phyloP scores from a whole-genome alignment of 2,329 filamentous ascomycete genomes.

The Nothophoma quercina region DNA sequence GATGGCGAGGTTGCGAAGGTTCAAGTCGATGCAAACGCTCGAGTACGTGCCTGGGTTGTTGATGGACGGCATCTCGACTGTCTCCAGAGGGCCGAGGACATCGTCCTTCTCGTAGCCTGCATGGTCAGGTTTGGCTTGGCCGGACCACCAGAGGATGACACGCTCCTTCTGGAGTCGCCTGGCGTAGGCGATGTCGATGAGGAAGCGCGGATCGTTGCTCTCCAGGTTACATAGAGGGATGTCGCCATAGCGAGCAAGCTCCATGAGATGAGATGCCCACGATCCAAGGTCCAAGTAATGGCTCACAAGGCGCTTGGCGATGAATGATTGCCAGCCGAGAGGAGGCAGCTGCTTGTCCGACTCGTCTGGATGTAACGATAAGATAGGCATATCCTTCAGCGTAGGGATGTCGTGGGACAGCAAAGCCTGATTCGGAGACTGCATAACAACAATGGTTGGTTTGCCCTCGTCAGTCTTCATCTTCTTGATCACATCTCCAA shows the following conservation, averaged over 20 bases:
- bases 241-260: constrained; percentile 89
- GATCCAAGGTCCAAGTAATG: constrained; percentile 93
- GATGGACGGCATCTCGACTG: constrained; percentile 87
- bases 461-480: constrained; percentile 83
- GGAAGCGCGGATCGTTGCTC: constrained; percentile 88
- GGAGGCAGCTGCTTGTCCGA: constrained; percentile 88
- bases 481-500: constrained; percentile 88
- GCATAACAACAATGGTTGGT: constrained; percentile 85
- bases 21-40: constrained; percentile 94
- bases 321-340: constrained; percentile 90
- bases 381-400: constrained; percentile 81
- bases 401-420: constrained; percentile 86
- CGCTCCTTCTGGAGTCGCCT: constrained; percentile 87
- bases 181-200: constrained; percentile 96
- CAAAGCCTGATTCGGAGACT: constrained; percentile 83
- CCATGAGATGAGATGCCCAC: constrained; percentile 88
- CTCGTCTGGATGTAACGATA: constrained; percentile 81
- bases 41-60: constrained; percentile 95
- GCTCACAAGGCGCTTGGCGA: constrained; percentile 83
- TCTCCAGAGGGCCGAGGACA: constrained; percentile 81
- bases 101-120: constrained; percentile 96
- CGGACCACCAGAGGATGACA: constrained; percentile 97
- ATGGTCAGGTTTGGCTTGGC: constrained; percentile 86
- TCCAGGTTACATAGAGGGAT: constrained; percentile 95
- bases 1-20: constrained; percentile 92